These are phyloP conservation scores for Groenewaldozyma auringiensis DNA, from an alignment of 1,139 yeast species.

Conservation along the genomic window DNA sequence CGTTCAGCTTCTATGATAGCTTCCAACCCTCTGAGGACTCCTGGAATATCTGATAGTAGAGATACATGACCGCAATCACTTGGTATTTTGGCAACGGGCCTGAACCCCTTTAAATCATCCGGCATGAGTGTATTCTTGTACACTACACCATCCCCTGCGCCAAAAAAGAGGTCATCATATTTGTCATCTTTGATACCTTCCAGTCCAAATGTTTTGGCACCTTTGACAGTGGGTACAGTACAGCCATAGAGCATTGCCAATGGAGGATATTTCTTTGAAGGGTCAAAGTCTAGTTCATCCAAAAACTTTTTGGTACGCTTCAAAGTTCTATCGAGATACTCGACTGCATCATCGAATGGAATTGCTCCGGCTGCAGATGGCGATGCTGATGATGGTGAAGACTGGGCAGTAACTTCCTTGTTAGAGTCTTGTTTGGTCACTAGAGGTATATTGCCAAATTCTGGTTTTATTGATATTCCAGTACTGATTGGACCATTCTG, in stretches of 20 bases:
- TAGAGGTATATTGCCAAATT: not conserved
- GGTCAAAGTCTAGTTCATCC: constrained; percentile 48
- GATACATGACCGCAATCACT: constrained; percentile 72
- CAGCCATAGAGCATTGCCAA: constrained; percentile 74
- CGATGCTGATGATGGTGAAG: not conserved
- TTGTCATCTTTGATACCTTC: constrained; percentile 63
- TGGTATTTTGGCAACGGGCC: constrained; percentile 59
- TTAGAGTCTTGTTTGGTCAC: not conserved
- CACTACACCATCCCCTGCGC: constrained; percentile 91
- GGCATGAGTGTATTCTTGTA: constrained; percentile 81
- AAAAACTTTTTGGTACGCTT: constrained; percentile 52
- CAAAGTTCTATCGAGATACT: constrained; percentile 56
- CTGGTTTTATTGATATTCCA: not conserved
- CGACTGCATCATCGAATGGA: constrained; percentile 56
- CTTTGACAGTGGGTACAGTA: constrained; percentile 76
- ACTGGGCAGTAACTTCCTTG: not conserved
- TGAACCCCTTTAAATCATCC: constrained; percentile 51
- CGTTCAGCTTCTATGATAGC: constrained; percentile 39
- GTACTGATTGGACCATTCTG: constrained; percentile 10
- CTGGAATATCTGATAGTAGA: constrained; percentile 62
- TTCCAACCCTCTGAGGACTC: constrained; percentile 61
- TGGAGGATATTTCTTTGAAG: constrained; percentile 61
- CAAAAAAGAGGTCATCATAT: constrained; percentile 70
- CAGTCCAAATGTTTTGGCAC: constrained; percentile 54
- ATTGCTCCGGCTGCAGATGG: constrained; percentile 7